phyloP scores from a whole-genome alignment of 2,329 filamentous ascomycete genomes.

The Plenodomus biglobosus region DNA sequence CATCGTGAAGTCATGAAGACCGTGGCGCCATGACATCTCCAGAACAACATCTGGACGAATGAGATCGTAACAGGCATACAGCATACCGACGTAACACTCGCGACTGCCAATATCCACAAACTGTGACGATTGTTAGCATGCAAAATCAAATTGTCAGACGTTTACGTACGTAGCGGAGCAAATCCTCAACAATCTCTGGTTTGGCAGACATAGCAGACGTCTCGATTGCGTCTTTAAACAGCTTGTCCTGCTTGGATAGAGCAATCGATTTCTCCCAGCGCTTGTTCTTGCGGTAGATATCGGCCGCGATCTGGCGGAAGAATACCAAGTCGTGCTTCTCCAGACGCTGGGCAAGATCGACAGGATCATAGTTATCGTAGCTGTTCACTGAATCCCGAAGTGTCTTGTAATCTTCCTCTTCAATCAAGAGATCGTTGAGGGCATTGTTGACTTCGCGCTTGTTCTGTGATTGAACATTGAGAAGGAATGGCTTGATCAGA shows the following conservation, averaged over 20 bases:
- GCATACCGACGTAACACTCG: constrained; percentile 99
- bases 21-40: constrained; percentile 95
- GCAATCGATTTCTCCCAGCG: constrained; percentile 99
- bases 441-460: constrained; percentile 98
- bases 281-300: constrained; percentile 99
- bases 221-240: constrained; percentile 99
- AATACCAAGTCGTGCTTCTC: constrained; percentile 99
- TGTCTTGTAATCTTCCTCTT: constrained; percentile 99
- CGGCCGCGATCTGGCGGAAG: constrained; percentile 98
- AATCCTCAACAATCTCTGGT: constrained; percentile 88
- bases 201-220: constrained; percentile 92
- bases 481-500: constrained; percentile 96
- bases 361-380: constrained; percentile 98
- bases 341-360: constrained; percentile 84
- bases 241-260: constrained; percentile 97
- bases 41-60: constrained; percentile 90
- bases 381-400: constrained; percentile 96
- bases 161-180: constrained; percentile 89
- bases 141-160: background rate
- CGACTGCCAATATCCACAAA: constrained; percentile 99
- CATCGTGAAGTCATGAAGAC: constrained; percentile 96
- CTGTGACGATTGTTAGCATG: constrained; percentile 55
- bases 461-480: constrained; percentile 95
- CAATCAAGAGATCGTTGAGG: constrained; percentile 95
- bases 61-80: constrained; percentile 97